phyloP scores from a whole-genome alignment of 192 early-diverging fungal species.

The Funneliformis geosporum region DNA sequence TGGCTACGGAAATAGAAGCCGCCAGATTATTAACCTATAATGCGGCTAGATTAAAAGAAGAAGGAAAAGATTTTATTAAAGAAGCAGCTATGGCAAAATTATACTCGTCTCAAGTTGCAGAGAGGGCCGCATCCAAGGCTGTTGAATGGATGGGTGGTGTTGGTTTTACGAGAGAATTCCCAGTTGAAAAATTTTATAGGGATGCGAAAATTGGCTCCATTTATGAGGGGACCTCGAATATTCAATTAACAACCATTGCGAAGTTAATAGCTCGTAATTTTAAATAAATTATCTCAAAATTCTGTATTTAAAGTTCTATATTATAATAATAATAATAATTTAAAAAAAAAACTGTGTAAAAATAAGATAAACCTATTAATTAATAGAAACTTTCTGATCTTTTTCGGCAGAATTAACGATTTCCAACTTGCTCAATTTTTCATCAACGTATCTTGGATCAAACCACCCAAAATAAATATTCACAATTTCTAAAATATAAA shows the following conservation, averaged over 20 bases:
- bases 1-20: slow-evolving; percentile 94
- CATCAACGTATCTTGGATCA: too few relatives aligned
- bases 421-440: too few relatives aligned
- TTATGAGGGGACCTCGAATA: slow-evolving; percentile 95
- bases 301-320: too few relatives aligned
- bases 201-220: slow-evolving; percentile 97
- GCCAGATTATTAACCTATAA: slow-evolving; percentile 96
- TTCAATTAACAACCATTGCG: slow-evolving; percentile 93
- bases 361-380: too few relatives aligned
- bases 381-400: too few relatives aligned
- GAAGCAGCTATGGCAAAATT: slow-evolving; percentile 99
- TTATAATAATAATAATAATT: too few relatives aligned
- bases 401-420: too few relatives aligned
- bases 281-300: slow-evolving; percentile 33
- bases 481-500: too few relatives aligned
- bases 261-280: slow-evolving; percentile 47
- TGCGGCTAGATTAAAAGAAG: slow-evolving; percentile 92
- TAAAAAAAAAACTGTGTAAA: too few relatives aligned
- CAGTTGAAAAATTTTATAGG: slow-evolving; percentile 93
- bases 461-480: too few relatives aligned
- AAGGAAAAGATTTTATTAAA: slow-evolving; percentile 88
- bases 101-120: slow-evolving; percentile 93
- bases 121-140: slow-evolving; percentile 78
- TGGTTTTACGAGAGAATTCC: slow-evolving; percentile 91
- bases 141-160: slow-evolving; percentile 99